Conservation (phyloP, 345 rosid genomes). For the Conringia planisiliqua region DNA sequence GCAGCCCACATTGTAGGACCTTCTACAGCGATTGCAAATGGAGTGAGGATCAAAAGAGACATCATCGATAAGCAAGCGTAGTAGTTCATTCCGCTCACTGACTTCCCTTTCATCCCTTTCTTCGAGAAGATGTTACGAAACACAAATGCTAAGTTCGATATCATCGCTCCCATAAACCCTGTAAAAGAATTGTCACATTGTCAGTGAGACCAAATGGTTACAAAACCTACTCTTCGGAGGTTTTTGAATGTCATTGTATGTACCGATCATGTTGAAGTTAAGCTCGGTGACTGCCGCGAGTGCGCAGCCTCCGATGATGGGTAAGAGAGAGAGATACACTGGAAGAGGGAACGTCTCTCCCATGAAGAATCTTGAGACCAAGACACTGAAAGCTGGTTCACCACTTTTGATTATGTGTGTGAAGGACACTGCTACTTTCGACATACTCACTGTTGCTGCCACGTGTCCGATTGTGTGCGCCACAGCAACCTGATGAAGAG, state of each 20-base stretch:
- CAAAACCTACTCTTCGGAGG: not conserved
- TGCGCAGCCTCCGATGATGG: conserved; percentile 92
- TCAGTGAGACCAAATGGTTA: not conserved
- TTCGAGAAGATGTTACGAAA: conserved; percentile 92
- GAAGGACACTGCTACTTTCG: conserved; percentile 97
- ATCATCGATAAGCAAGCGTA: conserved; percentile 86
- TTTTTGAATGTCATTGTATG: not conserved
- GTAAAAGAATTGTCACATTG: not conserved
- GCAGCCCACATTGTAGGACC: conserved; percentile 94
- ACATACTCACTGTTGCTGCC: conserved; percentile 98
- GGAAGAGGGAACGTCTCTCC: conserved; percentile 74
- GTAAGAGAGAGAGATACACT: conserved; percentile 81
- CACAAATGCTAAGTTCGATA: conserved; percentile 90
- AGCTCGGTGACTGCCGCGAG: conserved; percentile 89
- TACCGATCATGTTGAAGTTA: conserved; percentile 86
- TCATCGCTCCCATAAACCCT: conserved; percentile 99
- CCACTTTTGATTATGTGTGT: conserved; percentile 97
- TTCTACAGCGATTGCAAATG: conserved; percentile 86
- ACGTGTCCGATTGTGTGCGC: conserved; percentile 98
- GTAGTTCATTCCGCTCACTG: conserved; percentile 95
- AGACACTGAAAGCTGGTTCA: conserved; percentile 92
- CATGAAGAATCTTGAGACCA: conserved; percentile 71
- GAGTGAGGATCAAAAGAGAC: conserved; percentile 83
- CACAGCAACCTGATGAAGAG: conserved; percentile 65
- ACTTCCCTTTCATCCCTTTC: conserved; percentile 93